These are phyloP conservation scores for Zoysia pacifica DNA, from an alignment of 176 grass and related monocot species.

Conservation along the genomic window DNA sequence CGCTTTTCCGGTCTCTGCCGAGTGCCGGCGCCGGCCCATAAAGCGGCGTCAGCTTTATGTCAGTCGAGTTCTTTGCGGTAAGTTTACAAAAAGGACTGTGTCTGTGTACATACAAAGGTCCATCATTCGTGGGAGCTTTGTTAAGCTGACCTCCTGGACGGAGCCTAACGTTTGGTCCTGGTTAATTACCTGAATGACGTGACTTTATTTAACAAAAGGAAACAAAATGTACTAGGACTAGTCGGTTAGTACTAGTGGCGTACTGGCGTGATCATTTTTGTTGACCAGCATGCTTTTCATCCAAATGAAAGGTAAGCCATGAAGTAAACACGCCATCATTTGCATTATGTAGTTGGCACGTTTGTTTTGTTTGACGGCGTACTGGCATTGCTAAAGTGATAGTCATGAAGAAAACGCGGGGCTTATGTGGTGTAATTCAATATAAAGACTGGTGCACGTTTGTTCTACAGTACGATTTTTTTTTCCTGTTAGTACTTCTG, in stretches of 20 bases:
- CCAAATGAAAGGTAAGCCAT: neutral
- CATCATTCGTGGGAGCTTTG: slow-evolving; percentile 12
- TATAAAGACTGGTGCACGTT: neutral
- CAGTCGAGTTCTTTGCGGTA: slow-evolving; percentile 15
- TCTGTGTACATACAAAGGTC: slow-evolving; percentile 3
- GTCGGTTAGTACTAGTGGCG: neutral
- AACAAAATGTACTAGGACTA: no score
- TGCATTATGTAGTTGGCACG: neutral
- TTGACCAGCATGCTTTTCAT: neutral
- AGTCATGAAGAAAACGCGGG: neutral
- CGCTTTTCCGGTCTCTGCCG: slow-evolving; percentile 27
- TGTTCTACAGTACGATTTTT: no score
- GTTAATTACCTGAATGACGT: neutral
- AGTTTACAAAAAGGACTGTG: slow-evolving; percentile 28
- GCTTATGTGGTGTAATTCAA: neutral
- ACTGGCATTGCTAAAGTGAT: neutral
- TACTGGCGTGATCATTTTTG: neutral
- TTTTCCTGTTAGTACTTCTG: no score
- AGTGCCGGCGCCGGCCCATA: neutral
- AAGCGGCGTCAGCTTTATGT: slow-evolving; percentile 38
- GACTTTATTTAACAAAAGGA: neutral
- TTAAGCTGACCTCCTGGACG: neutral
- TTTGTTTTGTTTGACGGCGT: neutral
- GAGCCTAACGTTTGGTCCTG: slow-evolving; percentile 9
- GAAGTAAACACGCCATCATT: neutral